phyloP scores from a whole-genome alignment of 176 grass and related monocot genomes.

The Alopecurus myosuroides region DNA sequence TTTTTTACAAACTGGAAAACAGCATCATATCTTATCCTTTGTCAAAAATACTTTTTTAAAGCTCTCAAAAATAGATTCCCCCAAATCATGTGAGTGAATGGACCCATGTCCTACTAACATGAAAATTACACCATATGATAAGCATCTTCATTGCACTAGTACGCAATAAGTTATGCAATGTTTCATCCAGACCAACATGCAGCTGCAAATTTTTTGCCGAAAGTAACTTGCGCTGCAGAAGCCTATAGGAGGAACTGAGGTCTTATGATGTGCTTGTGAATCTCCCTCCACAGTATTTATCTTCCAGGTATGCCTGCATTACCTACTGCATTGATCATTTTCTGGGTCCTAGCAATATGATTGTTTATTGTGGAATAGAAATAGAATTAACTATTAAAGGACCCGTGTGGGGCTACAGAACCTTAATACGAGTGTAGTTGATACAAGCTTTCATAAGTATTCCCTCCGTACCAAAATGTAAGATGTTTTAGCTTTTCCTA shows the following conservation, averaged over 20 bases:
- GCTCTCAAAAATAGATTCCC: not conserved
- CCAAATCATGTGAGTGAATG: not conserved
- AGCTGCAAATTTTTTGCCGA: not conserved
- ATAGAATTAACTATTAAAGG: not conserved
- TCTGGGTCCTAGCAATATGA: not conserved
- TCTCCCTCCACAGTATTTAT: not conserved
- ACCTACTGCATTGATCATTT: not conserved
- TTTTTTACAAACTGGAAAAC: not conserved
- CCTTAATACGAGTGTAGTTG: not conserved
- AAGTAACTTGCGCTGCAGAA: not conserved
- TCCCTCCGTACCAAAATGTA: no score
- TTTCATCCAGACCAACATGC: not conserved
- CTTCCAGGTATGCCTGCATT: not conserved
- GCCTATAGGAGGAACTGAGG: not conserved
- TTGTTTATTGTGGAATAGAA: not conserved
- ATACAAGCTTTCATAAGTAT: not conserved
- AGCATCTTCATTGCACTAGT: not conserved
- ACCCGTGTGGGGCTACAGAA: not conserved
- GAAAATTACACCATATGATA: slow-evolving; percentile 2
- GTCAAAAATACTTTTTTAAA: not conserved
- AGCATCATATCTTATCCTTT: not conserved
- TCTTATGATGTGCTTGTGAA: not conserved
- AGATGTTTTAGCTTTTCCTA: no score
- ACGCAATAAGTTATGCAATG: not conserved
- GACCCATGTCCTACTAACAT: not conserved